phyloP scores from a whole-genome alignment of 345 rosid genomes.

The Brassica rapa region DNA sequence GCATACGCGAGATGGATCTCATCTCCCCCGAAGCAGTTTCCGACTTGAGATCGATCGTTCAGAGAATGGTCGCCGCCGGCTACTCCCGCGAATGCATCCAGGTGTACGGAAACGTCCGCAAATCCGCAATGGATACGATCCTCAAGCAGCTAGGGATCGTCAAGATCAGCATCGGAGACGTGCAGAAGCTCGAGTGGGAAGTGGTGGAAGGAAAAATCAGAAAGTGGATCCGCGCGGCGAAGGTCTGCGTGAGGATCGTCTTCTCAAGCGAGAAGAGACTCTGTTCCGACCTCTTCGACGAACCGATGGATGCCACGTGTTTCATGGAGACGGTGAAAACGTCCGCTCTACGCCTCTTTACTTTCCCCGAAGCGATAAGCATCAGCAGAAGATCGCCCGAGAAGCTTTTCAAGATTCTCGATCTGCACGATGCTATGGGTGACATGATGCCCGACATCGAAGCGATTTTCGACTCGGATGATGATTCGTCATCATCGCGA shows the following conservation, averaged over 20 bases:
- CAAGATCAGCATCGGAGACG: slow-evolving; percentile 81
- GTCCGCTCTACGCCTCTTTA: slow-evolving; percentile 71
- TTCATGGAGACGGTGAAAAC: slow-evolving; percentile 87
- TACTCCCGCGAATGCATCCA: slow-evolving; percentile 42
- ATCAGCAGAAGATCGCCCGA: slow-evolving; percentile 89
- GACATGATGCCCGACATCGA: slow-evolving; percentile 82
- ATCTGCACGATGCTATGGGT: slow-evolving; percentile 74
- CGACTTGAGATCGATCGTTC: slow-evolving; percentile 38
- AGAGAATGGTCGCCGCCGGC: slow-evolving; percentile 39
- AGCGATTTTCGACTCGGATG: slow-evolving; percentile 63
- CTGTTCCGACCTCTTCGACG: slow-evolving; percentile 75
- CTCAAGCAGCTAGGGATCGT: slow-evolving; percentile 71
- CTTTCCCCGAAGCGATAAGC: slow-evolving; percentile 89
- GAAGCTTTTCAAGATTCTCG: slow-evolving; percentile 88
- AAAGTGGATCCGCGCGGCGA: slow-evolving; percentile 87
- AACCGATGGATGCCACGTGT: slow-evolving; percentile 61
- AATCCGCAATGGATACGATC: slow-evolving; percentile 69
- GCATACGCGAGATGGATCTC: slow-evolving; percentile 44
- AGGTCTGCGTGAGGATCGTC: slow-evolving; percentile 65
- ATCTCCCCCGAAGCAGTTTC: slow-evolving; percentile 33
- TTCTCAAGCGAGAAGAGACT: slow-evolving; percentile 88
- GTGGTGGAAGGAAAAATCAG: slow-evolving; percentile 72
- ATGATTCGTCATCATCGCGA: slow-evolving; percentile 37
- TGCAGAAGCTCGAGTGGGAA: slow-evolving; percentile 83
- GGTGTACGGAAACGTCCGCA: slow-evolving; percentile 80